A percentile compares a stretch with the other conserved stretches of the same genome.
These are phyloP conservation scores for Cercospora brassicicola DNA, from an alignment of 2,329 filamentous ascomycete species.

Conservation along the genomic window DNA sequence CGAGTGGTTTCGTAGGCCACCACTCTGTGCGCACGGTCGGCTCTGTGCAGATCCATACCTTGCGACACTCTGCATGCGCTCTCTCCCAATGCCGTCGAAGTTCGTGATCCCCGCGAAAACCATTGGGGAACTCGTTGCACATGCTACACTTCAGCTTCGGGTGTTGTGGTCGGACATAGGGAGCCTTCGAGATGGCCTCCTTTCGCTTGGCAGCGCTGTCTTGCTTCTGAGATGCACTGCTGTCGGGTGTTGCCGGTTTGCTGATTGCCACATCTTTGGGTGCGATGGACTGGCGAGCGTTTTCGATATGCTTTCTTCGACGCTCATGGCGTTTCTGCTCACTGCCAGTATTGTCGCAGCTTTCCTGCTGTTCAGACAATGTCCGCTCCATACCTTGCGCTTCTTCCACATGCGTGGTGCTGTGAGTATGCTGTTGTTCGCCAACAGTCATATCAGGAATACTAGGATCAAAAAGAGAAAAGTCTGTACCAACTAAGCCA, in stretches of 20 bases:
- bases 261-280: conserved; percentile 28
- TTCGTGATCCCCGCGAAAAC: conserved; percentile 85
- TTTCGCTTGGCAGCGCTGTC: conserved; percentile 19
- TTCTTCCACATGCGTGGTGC: conserved; percentile 11
- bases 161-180: conserved; percentile 65
- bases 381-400: conserved; percentile 31
- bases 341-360: conserved; percentile 19
- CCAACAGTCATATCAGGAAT: conserved; percentile 20
- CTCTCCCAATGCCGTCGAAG: conserved; percentile 56
- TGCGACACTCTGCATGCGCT: conserved; percentile 62
- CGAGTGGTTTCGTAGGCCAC: conserved; percentile 61
- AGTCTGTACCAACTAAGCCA: conserved; percentile 29
- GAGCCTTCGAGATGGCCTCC: conserved; percentile 50
- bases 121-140: conserved; percentile 71
- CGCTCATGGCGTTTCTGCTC: conserved; percentile 32
- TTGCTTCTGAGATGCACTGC: background rate
- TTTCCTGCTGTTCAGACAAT: conserved; percentile 26
- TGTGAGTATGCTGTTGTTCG: conserved; percentile 24
- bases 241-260: conserved; percentile 1
- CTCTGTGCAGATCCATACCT: conserved; percentile 65
- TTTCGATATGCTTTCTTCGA: conserved; percentile 36
- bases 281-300: conserved; percentile 32
- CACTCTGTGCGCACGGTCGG: conserved; percentile 43
- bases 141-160: conserved; percentile 68
- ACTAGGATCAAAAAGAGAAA: conserved; percentile 33